phyloP scores from a whole-genome alignment of 192 early-diverging fungal genomes.

The Mortierella antarctica region DNA sequence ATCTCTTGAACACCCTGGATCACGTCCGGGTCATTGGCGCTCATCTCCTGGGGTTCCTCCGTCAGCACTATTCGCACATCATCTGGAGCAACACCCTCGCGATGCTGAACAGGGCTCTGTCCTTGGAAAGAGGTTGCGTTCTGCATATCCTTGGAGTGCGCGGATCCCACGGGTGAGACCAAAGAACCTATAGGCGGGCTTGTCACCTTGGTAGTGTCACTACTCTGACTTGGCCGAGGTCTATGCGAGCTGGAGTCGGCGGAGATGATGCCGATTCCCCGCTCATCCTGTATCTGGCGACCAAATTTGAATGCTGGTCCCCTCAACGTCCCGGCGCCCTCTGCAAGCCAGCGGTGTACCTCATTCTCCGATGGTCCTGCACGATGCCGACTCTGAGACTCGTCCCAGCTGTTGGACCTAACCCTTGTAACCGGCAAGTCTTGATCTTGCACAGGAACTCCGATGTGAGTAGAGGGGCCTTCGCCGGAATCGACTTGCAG shows the following conservation, averaged over 20 bases:
- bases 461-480: background rate
- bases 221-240: conserved; percentile 5
- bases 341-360: conserved; percentile 45
- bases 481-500: background rate
- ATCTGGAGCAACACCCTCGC: conserved; percentile 30
- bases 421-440: conserved; percentile 1
- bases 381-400: background rate
- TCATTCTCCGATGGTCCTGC: conserved; percentile 35
- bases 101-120: background rate
- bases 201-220: conserved; percentile 1
- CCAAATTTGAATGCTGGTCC: conserved; percentile 21
- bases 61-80: conserved; percentile 8
- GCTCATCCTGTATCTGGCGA: background rate
- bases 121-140: background rate
- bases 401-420: conserved; percentile 45
- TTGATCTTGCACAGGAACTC: background rate
- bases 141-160: background rate
- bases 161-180: background rate
- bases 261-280: background rate
- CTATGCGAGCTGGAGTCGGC: background rate
- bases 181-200: background rate
- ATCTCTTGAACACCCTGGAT: background rate
- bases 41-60: conserved; percentile 15
- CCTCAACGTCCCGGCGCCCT: conserved; percentile 27
- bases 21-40: background rate